phyloP scores from a whole-genome alignment of 1,284 basidiomycete species.

The Microbotryum silenes-acaulis region DNA sequence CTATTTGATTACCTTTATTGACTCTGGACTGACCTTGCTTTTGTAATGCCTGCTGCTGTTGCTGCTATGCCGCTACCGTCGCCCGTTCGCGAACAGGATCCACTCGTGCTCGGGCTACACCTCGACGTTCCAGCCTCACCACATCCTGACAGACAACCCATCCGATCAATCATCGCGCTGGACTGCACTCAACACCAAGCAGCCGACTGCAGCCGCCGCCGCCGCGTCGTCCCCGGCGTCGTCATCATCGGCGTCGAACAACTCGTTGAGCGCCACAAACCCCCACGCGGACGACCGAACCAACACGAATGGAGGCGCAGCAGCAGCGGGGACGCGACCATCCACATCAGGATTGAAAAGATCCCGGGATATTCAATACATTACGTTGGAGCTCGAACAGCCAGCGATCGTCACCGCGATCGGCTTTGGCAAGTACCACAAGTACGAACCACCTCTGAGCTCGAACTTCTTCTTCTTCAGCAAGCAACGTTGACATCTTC shows the following conservation, averaged over 20 bases:
- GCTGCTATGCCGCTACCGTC: too few species aligned
- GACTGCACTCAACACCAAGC: conserved; percentile 23
- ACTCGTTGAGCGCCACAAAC: not conserved
- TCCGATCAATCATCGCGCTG: conserved; percentile 34
- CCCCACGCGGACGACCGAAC: not conserved
- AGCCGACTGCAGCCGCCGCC: conserved; percentile 10
- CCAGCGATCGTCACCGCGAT: conserved; percentile 35
- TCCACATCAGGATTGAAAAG: conserved; percentile 3
- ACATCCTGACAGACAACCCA: conserved; percentile 35
- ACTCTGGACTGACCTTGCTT: too few species aligned
- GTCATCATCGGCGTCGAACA: conserved; percentile 14
- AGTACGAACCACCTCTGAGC: conserved; percentile 22
- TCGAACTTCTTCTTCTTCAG: not conserved
- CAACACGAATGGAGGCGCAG: not conserved
- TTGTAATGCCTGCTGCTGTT: too few species aligned
- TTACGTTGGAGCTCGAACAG: conserved; percentile 38
- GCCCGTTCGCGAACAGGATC: conserved; percentile 8
- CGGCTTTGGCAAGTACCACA: conserved; percentile 41
- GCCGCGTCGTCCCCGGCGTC: not conserved
- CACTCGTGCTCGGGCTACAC: conserved; percentile 36
- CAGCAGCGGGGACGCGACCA: not conserved
- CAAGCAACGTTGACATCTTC: not conserved
- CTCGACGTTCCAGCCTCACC: conserved; percentile 35
- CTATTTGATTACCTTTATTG: too few species aligned
- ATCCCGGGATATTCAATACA: conserved; percentile 36